Evolutionary conservation across 495 filamentous ascomycete species (phyloP).

Genomic region (Lophiostoma macrostomum): DNA sequence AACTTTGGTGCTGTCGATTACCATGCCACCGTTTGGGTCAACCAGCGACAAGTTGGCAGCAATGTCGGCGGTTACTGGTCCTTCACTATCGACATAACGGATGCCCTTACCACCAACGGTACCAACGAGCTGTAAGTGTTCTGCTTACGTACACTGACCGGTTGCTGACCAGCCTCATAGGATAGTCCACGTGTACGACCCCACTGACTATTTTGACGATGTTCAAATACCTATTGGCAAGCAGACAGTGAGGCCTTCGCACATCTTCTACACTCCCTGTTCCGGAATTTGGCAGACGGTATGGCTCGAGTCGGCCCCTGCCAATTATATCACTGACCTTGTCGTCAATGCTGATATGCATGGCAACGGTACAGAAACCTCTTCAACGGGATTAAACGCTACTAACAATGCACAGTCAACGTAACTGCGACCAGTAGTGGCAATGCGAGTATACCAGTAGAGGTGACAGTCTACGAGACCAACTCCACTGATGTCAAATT

Average conservation of each 20-base stretch:
- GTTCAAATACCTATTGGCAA: conserved; percentile 62
- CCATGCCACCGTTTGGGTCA: conserved; percentile 62
- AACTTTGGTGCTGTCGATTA: conserved; percentile 70
- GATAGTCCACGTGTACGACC: conserved; percentile 61
- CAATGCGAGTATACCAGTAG: conserved; percentile 37
- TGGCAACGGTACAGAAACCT: conserved; percentile 50
- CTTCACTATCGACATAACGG: conserved; percentile 59
- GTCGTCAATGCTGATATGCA: conserved; percentile 58
- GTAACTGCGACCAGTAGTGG: conserved; percentile 37
- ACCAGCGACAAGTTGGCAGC: conserved; percentile 52
- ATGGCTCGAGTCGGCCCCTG: conserved; percentile 61
- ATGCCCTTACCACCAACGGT: conserved; percentile 44
- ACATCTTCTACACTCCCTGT: conserved; percentile 70
- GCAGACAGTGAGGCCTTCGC: conserved; percentile 55
- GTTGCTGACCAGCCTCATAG: conserved; percentile 33
- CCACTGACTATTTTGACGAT: conserved; percentile 55
- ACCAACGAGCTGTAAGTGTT: conserved; percentile 52
- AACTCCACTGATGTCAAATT: conserved; percentile 10
- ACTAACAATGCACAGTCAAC: conserved; percentile 27
- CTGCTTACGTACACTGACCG: background rate
- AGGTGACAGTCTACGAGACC: conserved; percentile 36
- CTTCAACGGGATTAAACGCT: background rate
- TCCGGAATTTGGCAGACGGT: conserved; percentile 69
- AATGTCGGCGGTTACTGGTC: conserved; percentile 62
- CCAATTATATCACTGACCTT: conserved; percentile 53